Evolutionary conservation across 257 asterid genomes (phyloP).

Genomic region (Rauvolfia tetraphylla): DNA sequence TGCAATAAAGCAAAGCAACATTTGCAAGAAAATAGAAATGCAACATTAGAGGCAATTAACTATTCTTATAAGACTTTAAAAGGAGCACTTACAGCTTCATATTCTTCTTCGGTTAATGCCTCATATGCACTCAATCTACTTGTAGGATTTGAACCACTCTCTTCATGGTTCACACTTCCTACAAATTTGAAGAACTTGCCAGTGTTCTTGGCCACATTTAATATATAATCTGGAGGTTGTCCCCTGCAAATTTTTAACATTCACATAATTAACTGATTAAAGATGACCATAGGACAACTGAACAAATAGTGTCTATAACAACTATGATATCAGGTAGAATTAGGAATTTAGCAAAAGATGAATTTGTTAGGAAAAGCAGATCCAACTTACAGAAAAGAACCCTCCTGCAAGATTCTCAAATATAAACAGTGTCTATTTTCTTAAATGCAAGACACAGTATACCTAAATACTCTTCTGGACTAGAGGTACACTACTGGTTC

Average conservation of each 20-base stretch:
- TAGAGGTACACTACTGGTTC: background rate
- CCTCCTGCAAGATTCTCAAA: background rate
- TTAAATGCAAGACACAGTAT: background rate
- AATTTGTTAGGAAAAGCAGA: slow-evolving; percentile 1
- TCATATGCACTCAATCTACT: slow-evolving; percentile 62
- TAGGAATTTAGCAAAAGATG: background rate
- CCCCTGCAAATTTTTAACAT: slow-evolving; percentile 48
- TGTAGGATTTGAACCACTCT: slow-evolving; percentile 44
- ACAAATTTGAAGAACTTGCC: slow-evolving; percentile 83
- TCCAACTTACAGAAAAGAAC: background rate
- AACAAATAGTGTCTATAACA: slow-evolving; percentile 21
- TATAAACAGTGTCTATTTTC: background rate
- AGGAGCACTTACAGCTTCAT: slow-evolving; percentile 79
- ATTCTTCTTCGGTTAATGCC: slow-evolving; percentile 83
- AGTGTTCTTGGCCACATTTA: slow-evolving; percentile 79
- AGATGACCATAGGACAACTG: slow-evolving; percentile 30
- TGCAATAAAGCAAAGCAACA: background rate
- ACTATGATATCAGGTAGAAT: slow-evolving; percentile 2
- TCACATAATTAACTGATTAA: slow-evolving; percentile 26
- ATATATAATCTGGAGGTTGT: slow-evolving; percentile 90
- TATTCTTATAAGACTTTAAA: background rate
- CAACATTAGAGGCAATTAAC: background rate
- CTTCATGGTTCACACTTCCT: slow-evolving; percentile 75
- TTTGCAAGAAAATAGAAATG: background rate
- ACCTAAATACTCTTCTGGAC: background rate